These are phyloP conservation scores for Aspergillus oerlinghausenensis DNA, from an alignment of 2,329 filamentous ascomycete genomes.

Conservation along the genomic window DNA sequence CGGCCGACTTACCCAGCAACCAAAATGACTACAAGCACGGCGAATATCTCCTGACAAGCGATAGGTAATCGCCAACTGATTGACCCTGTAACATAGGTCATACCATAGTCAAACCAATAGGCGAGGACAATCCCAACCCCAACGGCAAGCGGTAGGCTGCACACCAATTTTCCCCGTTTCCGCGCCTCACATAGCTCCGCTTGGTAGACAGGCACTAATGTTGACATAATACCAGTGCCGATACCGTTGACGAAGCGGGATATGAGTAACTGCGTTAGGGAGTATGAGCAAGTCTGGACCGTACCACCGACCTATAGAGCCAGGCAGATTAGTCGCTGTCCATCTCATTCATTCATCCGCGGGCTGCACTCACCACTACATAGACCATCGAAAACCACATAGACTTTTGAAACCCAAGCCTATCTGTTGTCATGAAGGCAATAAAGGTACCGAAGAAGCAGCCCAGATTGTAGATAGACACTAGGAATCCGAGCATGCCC, in stretches of 20 bases:
- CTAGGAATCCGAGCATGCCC: conserved; percentile 39
- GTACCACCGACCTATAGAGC: conserved; percentile 28
- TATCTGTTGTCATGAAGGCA: conserved; percentile 28
- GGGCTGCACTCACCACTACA: conserved; percentile 21
- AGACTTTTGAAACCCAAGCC: conserved; percentile 28
- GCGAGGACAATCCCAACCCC: conserved; percentile 36
- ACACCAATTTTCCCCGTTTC: conserved; percentile 42
- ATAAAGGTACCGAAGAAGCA: conserved; percentile 36
- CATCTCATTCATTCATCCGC: not conserved
- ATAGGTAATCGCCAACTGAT: conserved; percentile 47
- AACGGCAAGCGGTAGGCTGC: conserved; percentile 38
- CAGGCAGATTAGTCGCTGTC: conserved; percentile 1
- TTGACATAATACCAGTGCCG: conserved; percentile 45
- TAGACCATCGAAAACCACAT: conserved; percentile 34
- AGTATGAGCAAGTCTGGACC: conserved; percentile 32
- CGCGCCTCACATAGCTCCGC: conserved; percentile 42
- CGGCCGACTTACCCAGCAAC: conserved; percentile 22
- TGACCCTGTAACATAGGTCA: conserved; percentile 36
- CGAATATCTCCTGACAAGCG: conserved; percentile 44
- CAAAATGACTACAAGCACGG: conserved; percentile 38
- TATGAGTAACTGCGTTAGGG: conserved; percentile 33
- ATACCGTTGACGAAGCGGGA: conserved; percentile 49
- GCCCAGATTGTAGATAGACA: conserved; percentile 43
- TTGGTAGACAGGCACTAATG: conserved; percentile 40
- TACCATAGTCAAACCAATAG: conserved; percentile 32